Evolutionary conservation across 352 stramenopile species (phyloP), one percentile per base, ranked within the genome.

Genomic region (Phytophthora pinifolia): DNA sequence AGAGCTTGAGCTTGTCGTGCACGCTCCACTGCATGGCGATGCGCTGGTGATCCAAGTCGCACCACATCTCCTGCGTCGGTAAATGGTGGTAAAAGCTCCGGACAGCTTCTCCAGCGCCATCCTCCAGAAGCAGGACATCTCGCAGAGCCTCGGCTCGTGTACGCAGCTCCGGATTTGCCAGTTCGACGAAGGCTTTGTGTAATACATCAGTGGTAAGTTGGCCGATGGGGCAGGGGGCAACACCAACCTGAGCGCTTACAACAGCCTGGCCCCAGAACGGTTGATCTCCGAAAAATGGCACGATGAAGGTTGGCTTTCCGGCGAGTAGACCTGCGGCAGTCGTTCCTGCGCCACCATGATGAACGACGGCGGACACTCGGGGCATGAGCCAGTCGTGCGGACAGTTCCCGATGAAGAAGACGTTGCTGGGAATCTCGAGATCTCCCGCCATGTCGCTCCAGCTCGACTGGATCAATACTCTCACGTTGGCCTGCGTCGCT

Each of bases 271-370:
- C 89, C 92, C 92, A 98, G 65, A 98, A 97, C 29, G 74, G 82
- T 57, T 98, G 92, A 59, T 98, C 92, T 13, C 85, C 88, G 68
- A 98, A 98, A 54, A 98, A 98, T n/a, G 92, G 92, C 52, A 89
- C 89, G n/a, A 98, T 81, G 54, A 97, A 87, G 8, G 88, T 98
- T 6, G 92, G 90, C 22, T 97, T 89, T 2, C 87, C 88, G 22
- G 83, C 83, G 14, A 91, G 41, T 7, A 98, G 58, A 25, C 89
- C 92, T 6, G 89, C 86, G 4, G 55, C 55, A 8, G 55, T 64
- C 3, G 55, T 64, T 2, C 55, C 55, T 6, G 55, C 55, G 8
- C 48, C 55, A 7, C 55, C 55, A 14, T 64, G 55, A 25, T 64
- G 55, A 13, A 64, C 38, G 0, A 59, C 55, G 1, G 55, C 55